These are phyloP conservation scores for Paradendryphiella salina DNA, from an alignment of 2,329 filamentous ascomycete genomes.

Conservation along the genomic window DNA sequence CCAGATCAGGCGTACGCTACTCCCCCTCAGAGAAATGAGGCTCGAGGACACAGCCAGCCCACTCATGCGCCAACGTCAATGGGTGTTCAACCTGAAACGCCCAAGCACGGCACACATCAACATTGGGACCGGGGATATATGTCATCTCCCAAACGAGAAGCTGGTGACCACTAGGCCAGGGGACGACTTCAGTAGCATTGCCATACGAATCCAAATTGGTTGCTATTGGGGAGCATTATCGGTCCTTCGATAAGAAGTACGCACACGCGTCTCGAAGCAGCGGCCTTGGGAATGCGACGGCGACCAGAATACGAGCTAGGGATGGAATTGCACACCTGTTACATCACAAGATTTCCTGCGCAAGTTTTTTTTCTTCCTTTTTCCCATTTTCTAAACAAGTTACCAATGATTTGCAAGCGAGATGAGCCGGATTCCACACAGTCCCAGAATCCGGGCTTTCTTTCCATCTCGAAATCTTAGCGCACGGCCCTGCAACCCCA, in stretches of 20 bases:
- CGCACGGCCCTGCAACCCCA: conserved; percentile 34
- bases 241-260: conserved; percentile 22
- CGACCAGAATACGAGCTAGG: conserved; percentile 4
- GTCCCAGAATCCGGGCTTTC: conserved; percentile 24
- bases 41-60: conserved; percentile 31
- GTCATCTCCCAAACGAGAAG: conserved; percentile 45
- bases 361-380: not conserved
- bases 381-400: not conserved
- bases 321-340: not conserved
- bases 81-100: conserved; percentile 42
- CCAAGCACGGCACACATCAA: conserved; percentile 38
- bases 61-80: conserved; percentile 30
- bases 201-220: conserved; percentile 22
- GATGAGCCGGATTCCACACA: conserved; percentile 43
- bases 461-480: conserved; percentile 30
- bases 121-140: conserved; percentile 40
- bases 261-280: conserved; percentile 3
- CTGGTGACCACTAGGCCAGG: conserved; percentile 39
- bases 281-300: conserved; percentile 11
- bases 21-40: conserved; percentile 31
- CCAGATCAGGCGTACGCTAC: conserved; percentile 26
- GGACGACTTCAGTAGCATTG: conserved; percentile 29
- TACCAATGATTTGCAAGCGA: conserved; percentile 36
- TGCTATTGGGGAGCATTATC: conserved; percentile 2
- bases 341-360: not conserved